phyloP scores from a whole-genome alignment of 805 yeast genomes.

The Candida orba region DNA sequence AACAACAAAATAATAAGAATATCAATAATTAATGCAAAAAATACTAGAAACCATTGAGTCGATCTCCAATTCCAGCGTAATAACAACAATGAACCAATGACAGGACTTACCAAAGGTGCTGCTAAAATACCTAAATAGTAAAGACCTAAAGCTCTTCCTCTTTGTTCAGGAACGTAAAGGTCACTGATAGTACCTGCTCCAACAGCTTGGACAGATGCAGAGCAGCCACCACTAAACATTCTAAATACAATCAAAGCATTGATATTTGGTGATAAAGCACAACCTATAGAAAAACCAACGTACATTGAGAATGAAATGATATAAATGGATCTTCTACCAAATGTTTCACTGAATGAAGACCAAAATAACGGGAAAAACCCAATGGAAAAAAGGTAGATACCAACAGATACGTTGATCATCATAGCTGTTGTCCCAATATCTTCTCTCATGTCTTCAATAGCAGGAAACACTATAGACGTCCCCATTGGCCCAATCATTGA shows the following conservation, averaged over 20 bases:
- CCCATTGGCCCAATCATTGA: constrained; percentile 87
- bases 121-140: constrained; percentile 74
- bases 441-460: constrained; percentile 49
- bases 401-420: constrained; percentile 71
- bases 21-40: constrained; percentile 49
- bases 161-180: constrained; percentile 52
- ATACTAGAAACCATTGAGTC: constrained; percentile 78
- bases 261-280: constrained; percentile 58
- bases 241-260: constrained; percentile 60
- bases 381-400: constrained; percentile 63
- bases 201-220: constrained; percentile 81
- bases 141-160: constrained; percentile 76
- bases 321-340: constrained; percentile 72
- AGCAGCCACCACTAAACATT: constrained; percentile 68
- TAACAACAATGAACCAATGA: constrained; percentile 70
- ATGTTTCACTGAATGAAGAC: constrained; percentile 69
- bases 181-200: constrained; percentile 89
- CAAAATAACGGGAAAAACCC: constrained; percentile 88
- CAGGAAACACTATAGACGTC: constrained; percentile 76
- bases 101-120: constrained; percentile 78
- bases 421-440: constrained; percentile 51
- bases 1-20: constrained; percentile 44
- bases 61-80: constrained; percentile 80
- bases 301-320: constrained; percentile 58
- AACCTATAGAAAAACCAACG: constrained; percentile 62